Base-by-base conservation (phyloP, 2,329 filamentous ascomycete species). In the Xylariaceae sp. region DNA sequence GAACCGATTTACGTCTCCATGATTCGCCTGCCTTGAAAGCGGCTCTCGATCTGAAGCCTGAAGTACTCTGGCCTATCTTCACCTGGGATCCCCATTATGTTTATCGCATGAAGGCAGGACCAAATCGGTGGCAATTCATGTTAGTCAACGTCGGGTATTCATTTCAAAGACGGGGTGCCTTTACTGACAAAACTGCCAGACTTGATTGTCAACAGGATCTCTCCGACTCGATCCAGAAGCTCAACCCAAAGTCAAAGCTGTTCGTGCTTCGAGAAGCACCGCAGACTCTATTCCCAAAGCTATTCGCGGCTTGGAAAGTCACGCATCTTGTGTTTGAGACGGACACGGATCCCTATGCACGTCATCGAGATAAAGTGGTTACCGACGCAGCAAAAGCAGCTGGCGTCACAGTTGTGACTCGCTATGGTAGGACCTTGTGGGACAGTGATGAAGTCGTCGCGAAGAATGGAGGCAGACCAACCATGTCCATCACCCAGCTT, bases 1-100 rank as follows among this genome's bases (percentile, higher is more conserved):
- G 89, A 57, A 92, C 89, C 4, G 89, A 92, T 70, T 77, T 92
- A 9, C 85, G 89, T 17, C 81, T 92, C 2, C 88, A 92, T 73
- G 89, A 92, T 72, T 90, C 87, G 0, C 88, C 88, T 7, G 88
- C 88, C 1, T 76, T 92, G 30, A 81, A 86, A 70, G 87, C 88
- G 1, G 89, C 89, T 0, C 74, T 92, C 6, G 86, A 88, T 59
- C 77, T 92, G 5, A 78, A 88, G 0, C 87, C 88, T 1, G 81
- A 82, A 55, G 83, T 81, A 17, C 76, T 92, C 30, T 92, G 87
- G 77, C 88, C 88, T 0, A 82, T 92, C 51, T 92, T 89, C 80
- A 90, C 86, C 1, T 92, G 88, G 87, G 88, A 91, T 70, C 88
- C 88, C 58, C 87, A 92, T 71, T 92, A 92, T 70, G 87, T 92